These are phyloP conservation scores for Dictyostelium purpureum DNA, from an alignment of 78 protist genomes.

Conservation along the genomic window DNA sequence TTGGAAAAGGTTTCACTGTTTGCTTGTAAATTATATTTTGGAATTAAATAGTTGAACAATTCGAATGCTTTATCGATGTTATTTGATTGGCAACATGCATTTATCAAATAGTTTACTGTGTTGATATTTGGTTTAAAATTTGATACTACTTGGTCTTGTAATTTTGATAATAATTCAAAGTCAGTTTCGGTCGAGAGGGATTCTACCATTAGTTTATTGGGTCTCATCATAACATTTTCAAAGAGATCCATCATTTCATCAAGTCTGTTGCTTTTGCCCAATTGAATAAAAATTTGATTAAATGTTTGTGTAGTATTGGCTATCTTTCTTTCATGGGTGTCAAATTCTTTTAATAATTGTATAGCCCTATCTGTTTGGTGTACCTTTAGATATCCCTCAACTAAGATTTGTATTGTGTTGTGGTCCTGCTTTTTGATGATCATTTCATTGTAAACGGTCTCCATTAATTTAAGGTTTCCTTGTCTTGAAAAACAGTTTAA, in stretches of 20 bases:
- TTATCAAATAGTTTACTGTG: slow-evolving; percentile 27
- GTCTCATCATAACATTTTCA: neutral
- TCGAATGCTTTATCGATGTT: slow-evolving; percentile 16
- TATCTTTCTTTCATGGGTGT: neutral
- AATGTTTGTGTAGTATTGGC: slow-evolving; percentile 29
- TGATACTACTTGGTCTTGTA: neutral
- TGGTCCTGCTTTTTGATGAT: neutral
- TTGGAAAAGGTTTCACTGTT: slow-evolving; percentile 34
- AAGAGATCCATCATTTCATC: slow-evolving; percentile 14
- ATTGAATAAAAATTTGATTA: neutral
- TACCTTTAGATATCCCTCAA: slow-evolving; percentile 11
- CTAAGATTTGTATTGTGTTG: slow-evolving; percentile 18
- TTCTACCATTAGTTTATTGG: slow-evolving; percentile 35
- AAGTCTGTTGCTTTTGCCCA: neutral
- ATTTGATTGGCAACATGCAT: slow-evolving; percentile 8
- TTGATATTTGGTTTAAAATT: slow-evolving; percentile 36
- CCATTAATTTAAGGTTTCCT: slow-evolving; percentile 3
- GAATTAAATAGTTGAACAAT: neutral
- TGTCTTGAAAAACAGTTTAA: slow-evolving; percentile 19
- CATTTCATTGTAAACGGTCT: neutral
- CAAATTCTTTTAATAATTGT: neutral
- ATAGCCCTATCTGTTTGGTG: neutral
- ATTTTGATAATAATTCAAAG: neutral
- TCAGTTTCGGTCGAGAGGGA: slow-evolving; percentile 15
- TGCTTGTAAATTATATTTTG: neutral